Base-by-base conservation (phyloP, 164 flowering plant species). In the Protea cynaroides region DNA sequence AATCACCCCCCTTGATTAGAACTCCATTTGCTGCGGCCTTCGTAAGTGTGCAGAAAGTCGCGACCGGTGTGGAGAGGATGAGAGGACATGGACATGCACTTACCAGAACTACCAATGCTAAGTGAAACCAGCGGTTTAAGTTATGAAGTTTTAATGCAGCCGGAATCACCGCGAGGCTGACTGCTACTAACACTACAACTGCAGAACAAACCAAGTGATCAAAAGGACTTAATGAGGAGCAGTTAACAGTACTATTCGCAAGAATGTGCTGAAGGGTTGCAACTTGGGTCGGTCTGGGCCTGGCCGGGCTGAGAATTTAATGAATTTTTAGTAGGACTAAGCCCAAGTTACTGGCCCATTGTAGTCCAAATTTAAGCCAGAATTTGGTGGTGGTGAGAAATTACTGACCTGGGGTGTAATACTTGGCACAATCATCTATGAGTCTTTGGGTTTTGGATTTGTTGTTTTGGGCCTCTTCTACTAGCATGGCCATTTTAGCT, bases 61-160 rank as follows among this genome's bases (percentile, higher is more conserved):
- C 99, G 12, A 91, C 90, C 0, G 99, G 99, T 8, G 99, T 94
- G 1, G 99, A 91, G 46, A 94, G 90, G 68, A 94, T 72, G 5
- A 94, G 88, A 2, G 89, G 92, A 71, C 99, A 94, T 1, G 99
- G 99, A 62, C 99, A 94, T 25, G 89, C 96, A 66, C 99, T 89
- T 5, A 94, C 97, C 14, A 94, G 74, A 0, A 89, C 79, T 17
- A 94, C 97, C 71, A 94, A 71, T 18, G 92, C 86, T 40, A 91
- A 66, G 65, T 77, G 83, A 72, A 81, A 69, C 97, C 97, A 94
- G 9, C 79, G 74, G 15, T 62, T 78, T 5, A 22, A 59, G 60
- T 89, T 69, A 25, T 78, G 82, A 14, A 79, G 71, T 64, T 72
- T 64, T 36, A 89, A 23, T 44, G 77, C 83, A 3, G 76, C 75